These are phyloP conservation scores for Sextonia rubra DNA, from an alignment of 164 flowering plant genomes.

Conservation along the genomic window DNA sequence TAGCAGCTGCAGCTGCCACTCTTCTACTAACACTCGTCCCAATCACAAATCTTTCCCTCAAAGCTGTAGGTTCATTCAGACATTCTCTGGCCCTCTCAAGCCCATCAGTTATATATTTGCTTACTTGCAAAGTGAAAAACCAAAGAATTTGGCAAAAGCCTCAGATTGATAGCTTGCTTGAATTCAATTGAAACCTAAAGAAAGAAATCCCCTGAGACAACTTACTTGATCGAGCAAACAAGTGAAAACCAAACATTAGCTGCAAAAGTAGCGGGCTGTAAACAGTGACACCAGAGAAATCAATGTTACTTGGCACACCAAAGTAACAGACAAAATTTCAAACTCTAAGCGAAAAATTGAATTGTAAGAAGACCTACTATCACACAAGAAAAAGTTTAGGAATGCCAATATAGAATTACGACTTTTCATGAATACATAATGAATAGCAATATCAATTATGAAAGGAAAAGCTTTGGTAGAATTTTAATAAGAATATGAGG, in stretches of 20 bases:
- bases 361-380: too few species aligned
- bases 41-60: slow-evolving; percentile 89
- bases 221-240: slow-evolving; percentile 94
- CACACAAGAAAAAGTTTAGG: too few species aligned
- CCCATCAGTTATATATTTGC: slow-evolving; percentile 86
- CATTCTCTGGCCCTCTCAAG: slow-evolving; percentile 93
- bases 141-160: slow-evolving; percentile 3
- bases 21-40: slow-evolving; percentile 83
- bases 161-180: not conserved
- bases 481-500: too few species aligned
- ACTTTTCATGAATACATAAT: too few species aligned
- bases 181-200: not conserved
- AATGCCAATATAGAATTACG: too few species aligned
- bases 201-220: slow-evolving; percentile 5
- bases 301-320: not conserved
- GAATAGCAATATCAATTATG: too few species aligned
- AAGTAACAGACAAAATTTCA: too few species aligned
- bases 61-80: slow-evolving; percentile 87
- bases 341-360: too few species aligned
- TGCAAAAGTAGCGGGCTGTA: slow-evolving; percentile 87
- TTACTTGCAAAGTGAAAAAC: slow-evolving; percentile 46
- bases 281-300: slow-evolving; percentile 11
- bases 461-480: too few species aligned
- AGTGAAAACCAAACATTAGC: slow-evolving; percentile 81
- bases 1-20: slow-evolving; percentile 98